Base-by-base conservation (phyloP, 2,329 filamentous ascomycete species). In the Fusarium sp. region DNA sequence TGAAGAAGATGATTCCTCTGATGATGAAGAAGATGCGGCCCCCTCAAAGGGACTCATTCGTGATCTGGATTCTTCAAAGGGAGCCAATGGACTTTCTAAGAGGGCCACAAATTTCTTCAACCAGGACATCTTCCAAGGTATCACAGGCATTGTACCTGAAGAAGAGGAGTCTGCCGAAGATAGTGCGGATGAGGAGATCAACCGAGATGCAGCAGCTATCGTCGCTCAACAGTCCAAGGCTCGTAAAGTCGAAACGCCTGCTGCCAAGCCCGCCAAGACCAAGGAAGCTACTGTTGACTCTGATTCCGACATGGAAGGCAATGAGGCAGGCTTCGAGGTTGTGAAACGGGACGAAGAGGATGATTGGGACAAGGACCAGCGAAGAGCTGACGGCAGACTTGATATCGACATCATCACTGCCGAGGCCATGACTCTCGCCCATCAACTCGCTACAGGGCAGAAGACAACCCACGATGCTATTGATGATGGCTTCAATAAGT, bases 361-460 rank as follows among this genome's bases (percentile, higher is more conserved):
- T 7, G 83, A 88, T 62, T 93, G 91, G 91, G 90, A 93, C 72
- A 84, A 89, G 65, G 86, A 90, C 54, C 88, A 88, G 65, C 85
- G 86, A 54, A 85, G 83, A 67, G 84, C 88, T 58, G 88, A 92
- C 73, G 90, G 90, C 60, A 88, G 85, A 74, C 82, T 86, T 42
- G 94, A 98, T 77, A 97, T 99, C 81, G 94, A 98, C 79, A 98
- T 99, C 76, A 97, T 98, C 77, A 99, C 96, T n/a, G 96, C 94
- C 7, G 96, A 99, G 84, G 96, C 97, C 69, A 99, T 99, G 96
- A 97, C 95, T 1, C 86, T 99, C 18, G 97, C 96, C 1, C 96
- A 98, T 71, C 89, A 93, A 77, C 90, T 99, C 62, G 96, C 94
- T 6, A 93, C 91, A 0, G 95, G 95, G 45, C 87, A 95, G 77